phyloP scores from a whole-genome alignment of 208 protist species.

The Porcisia hertigi region DNA sequence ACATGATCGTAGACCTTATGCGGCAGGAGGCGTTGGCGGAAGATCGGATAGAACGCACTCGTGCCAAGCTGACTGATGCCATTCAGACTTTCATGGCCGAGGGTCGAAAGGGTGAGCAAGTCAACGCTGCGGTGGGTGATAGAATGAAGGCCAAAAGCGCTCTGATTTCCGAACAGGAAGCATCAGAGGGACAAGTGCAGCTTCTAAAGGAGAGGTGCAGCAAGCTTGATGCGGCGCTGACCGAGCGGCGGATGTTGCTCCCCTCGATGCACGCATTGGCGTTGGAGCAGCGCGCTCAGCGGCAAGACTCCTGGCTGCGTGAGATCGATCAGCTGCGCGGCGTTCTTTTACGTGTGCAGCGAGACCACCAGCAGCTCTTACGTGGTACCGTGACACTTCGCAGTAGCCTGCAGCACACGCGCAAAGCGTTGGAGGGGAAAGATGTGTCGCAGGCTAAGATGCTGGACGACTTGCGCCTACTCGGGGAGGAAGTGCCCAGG shows the following conservation, averaged over 20 bases:
- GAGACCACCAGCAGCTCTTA: slow-evolving; percentile 38
- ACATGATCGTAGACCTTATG: slow-evolving; percentile 28
- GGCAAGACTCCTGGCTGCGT: slow-evolving; percentile 24
- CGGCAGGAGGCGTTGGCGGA: slow-evolving; percentile 38
- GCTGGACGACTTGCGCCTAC: slow-evolving; percentile 21
- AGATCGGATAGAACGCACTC: slow-evolving; percentile 38
- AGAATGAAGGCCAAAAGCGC: slow-evolving; percentile 10
- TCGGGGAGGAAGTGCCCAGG: slow-evolving; percentile 22
- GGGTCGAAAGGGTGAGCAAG: slow-evolving; percentile 32
- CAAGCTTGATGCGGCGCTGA: slow-evolving; percentile 23
- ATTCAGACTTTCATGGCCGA: slow-evolving; percentile 42
- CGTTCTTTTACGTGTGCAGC: slow-evolving; percentile 19
- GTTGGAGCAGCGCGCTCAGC: slow-evolving; percentile 26
- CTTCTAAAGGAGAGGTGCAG: slow-evolving; percentile 24
- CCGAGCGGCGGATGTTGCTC: slow-evolving; percentile 19
- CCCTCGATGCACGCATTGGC: slow-evolving; percentile 25
- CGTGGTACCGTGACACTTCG: slow-evolving; percentile 36
- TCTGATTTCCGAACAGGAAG: slow-evolving; percentile 18
- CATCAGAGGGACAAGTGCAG: slow-evolving; percentile 15
- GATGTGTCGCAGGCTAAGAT: slow-evolving; percentile 9
- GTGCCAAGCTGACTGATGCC: slow-evolving; percentile 22
- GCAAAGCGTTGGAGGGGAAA: slow-evolving; percentile 8
- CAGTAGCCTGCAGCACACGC: slow-evolving; percentile 22
- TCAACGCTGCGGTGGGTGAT: slow-evolving; percentile 28
- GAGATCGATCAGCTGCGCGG: slow-evolving; percentile 27